Evolutionary conservation across 139 green algal species (phyloP).

Genomic region (Micromonas commoda): DNA sequence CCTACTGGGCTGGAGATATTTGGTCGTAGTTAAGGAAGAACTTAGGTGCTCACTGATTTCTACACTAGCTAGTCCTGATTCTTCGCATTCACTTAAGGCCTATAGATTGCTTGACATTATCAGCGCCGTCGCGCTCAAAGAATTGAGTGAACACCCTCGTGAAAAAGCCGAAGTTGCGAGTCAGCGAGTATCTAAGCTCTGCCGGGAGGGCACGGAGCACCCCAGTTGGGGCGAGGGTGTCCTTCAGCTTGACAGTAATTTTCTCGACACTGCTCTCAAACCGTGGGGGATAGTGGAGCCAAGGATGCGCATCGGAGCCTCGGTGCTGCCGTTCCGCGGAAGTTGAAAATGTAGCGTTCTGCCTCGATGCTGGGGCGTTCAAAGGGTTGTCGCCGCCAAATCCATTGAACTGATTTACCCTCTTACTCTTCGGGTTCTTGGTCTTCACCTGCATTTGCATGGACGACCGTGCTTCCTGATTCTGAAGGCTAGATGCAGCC

Average conservation of each 20-base stretch:
- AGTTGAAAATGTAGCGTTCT: too few relatives aligned
- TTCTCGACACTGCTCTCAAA: not conserved
- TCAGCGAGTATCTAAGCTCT: not conserved
- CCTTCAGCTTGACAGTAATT: not conserved
- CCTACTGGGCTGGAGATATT: not conserved
- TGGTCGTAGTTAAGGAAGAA: not conserved
- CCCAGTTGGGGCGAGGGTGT: not conserved
- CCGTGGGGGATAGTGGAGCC: not conserved
- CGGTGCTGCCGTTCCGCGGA: too few relatives aligned
- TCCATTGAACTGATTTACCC: too few relatives aligned
- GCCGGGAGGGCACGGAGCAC: not conserved
- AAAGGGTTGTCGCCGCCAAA: too few relatives aligned
- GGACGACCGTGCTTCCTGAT: too few relatives aligned
- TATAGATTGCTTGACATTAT: not conserved
- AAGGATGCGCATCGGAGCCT: too few relatives aligned
- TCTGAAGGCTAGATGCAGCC: too few relatives aligned
- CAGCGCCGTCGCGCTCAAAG: not conserved
- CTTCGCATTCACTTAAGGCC: not conserved
- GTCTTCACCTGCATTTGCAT: too few relatives aligned
- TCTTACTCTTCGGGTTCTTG: too few relatives aligned
- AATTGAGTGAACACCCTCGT: conserved; percentile 14
- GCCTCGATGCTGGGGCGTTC: too few relatives aligned
- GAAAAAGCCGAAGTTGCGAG: conserved; percentile 12
- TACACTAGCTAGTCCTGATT: not conserved
- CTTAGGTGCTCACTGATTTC: not conserved